Percentiles rank a stretch among this genome's conserved stretches.
Conservation (phyloP, 2,329 filamentous ascomycete genomes). For the Fusarium papillatum region DNA sequence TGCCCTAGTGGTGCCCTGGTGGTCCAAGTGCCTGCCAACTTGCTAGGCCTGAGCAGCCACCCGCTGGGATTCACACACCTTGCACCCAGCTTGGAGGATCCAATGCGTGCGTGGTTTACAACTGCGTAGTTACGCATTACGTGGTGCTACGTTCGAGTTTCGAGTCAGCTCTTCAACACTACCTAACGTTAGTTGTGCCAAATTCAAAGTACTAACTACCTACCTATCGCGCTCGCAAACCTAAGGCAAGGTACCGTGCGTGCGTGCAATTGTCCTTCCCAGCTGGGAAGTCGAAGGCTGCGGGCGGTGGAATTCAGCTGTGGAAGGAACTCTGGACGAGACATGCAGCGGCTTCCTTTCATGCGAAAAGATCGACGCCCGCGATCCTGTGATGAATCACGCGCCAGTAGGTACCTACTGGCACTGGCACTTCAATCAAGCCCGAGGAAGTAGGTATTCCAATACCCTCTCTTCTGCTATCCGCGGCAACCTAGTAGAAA, state of each 20-base stretch:
- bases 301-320: conserved; percentile 7
- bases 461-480: not conserved
- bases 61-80: conserved; percentile 2
- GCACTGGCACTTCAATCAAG: not conserved
- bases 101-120: not conserved
- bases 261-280: not conserved
- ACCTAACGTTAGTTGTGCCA: not conserved
- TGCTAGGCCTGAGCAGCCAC: conserved; percentile 1
- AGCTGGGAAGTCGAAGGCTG: not conserved
- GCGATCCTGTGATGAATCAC: conserved; percentile 31
- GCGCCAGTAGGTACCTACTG: conserved; percentile 10
- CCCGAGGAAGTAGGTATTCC: not conserved
- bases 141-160: not conserved
- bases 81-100: not conserved
- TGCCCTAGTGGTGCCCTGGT: conserved; percentile 11
- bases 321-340: conserved; percentile 1
- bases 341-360: conserved; percentile 8
- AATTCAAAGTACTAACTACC: not conserved
- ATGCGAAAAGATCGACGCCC: conserved; percentile 11
- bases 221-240: not conserved
- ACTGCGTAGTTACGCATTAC: not conserved
- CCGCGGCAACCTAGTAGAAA: conserved; percentile 18
- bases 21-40: conserved; percentile 39
- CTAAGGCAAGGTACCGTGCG: not conserved
- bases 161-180: not conserved